These are phyloP conservation scores for Melanomma pulvis-pyrius DNA, from an alignment of 495 filamentous ascomycete genomes.

Conservation along the genomic window DNA sequence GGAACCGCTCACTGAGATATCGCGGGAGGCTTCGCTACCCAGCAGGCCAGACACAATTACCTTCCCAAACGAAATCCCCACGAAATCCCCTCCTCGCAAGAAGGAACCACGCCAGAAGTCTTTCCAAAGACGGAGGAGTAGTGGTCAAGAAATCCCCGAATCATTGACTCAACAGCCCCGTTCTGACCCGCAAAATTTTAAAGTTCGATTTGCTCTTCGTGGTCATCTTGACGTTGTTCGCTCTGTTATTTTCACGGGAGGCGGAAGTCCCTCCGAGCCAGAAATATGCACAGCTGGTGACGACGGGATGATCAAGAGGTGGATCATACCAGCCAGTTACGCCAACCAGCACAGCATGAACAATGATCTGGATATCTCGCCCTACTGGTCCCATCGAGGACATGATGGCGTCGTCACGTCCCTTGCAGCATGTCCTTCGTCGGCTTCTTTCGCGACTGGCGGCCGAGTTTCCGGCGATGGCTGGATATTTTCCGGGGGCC, in stretches of 20 bases:
- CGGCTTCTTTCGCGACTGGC: constrained; percentile 83
- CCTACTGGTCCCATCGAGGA: constrained; percentile 92
- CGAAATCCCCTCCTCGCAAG: constrained; percentile 79
- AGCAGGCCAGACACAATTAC: constrained; percentile 78
- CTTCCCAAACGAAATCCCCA: constrained; percentile 77
- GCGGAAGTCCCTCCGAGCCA: constrained; percentile 89
- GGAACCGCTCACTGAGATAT: constrained; percentile 59
- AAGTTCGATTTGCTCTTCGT: constrained; percentile 86
- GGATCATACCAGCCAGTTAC: constrained; percentile 85
- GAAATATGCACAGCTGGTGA: constrained; percentile 97
- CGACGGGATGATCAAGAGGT: constrained; percentile 92
- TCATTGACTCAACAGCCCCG: constrained; percentile 48
- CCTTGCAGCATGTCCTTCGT: constrained; percentile 80
- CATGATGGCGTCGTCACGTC: constrained; percentile 88
- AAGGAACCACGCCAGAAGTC: constrained; percentile 74
- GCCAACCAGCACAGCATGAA: constrained; percentile 54
- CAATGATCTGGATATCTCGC: constrained; percentile 84
- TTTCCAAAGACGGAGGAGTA: constrained; percentile 59
- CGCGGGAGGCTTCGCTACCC: constrained; percentile 53
- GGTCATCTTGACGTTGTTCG: constrained; percentile 93
- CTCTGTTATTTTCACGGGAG: constrained; percentile 92
- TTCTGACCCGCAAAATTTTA: constrained; percentile 73
- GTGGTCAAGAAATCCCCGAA: constrained; percentile 56
- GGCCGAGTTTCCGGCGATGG: constrained; percentile 84
- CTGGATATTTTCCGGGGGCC: constrained; percentile 97